Base-by-base conservation (phyloP, 2,329 filamentous ascomycete genomes). In the Pseudogymnoascus verrucosus region DNA sequence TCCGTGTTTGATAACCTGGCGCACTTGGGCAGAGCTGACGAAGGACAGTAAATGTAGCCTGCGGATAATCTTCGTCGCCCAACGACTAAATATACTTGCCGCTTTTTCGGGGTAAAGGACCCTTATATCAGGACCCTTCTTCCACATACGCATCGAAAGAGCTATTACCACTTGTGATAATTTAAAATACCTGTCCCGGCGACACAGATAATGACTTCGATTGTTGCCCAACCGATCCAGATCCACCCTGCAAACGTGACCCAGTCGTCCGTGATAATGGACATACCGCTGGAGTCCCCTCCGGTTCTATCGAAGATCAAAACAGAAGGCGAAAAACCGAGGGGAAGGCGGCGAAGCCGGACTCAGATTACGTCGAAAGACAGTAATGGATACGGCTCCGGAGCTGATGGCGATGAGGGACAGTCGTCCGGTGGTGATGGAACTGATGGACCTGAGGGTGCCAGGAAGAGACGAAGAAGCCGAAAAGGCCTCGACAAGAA, bases 401-500 rank as follows among this genome's bases (percentile, higher is more conserved):
- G 68, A 16, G 67, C 64, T 16, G 71, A 69, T 28, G 68, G 62
- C 21, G 67, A 61, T 12, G 71, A 72, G 5, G 71, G 65, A 11
- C 70, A 71, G 36, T 72, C 72, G 26, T 73, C 72, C 63, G 72
- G 69, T 1, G 68, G 68, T n/a, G 72, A 74, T 63, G 71, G 69
- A 12, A 70, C 68, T 10, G 37, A 60, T 60, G 26, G 31, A 11
- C 44, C 23, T 12, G 61, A 57, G 19, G 60, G 60, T 26, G 67
- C 71, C 1, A 69, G 79, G 63, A 82, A 91, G 76, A 79, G 88
- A 64, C 79, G 89, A 68, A 79, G 89, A 63, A 92, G 89, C 76
- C 84, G 89, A 67, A 92, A 92, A 74, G 89, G 88, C 2, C 78
- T 91, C 42, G 89, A 92, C 74, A 93, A 92, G 77, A 86, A 87